These are phyloP conservation scores for Stemphylium vesicarium DNA, from an alignment of 2,329 filamentous ascomycete species.

Conservation along the genomic window DNA sequence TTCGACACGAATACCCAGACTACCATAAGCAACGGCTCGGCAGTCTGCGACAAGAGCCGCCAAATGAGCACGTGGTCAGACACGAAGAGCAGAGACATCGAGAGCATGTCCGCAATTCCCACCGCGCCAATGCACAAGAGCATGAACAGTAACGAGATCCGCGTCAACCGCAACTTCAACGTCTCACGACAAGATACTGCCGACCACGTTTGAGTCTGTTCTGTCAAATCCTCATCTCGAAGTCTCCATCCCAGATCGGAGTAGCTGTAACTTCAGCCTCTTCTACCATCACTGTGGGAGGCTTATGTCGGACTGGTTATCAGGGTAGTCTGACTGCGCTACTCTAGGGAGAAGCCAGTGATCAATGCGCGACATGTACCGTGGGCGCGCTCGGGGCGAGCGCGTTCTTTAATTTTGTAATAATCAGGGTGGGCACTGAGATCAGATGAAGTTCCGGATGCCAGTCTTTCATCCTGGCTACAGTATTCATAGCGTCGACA, in stretches of 20 bases:
- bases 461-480: neutral
- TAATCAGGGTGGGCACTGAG: neutral
- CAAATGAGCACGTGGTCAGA: constrained; percentile 26
- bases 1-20: constrained; percentile 18
- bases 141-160: constrained; percentile 23
- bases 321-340: neutral
- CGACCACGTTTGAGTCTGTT: constrained; percentile 7
- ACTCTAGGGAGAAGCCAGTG: neutral
- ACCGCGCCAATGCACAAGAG: constrained; percentile 4
- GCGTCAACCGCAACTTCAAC: constrained; percentile 31
- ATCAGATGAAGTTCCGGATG: neutral
- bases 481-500: neutral
- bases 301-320: neutral
- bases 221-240: neutral
- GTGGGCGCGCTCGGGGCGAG: neutral
- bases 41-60: constrained; percentile 24
- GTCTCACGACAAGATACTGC: constrained; percentile 22
- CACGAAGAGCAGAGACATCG: constrained; percentile 24
- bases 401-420: neutral
- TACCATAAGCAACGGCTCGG: constrained; percentile 15
- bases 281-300: neutral
- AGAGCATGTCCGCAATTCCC: constrained; percentile 14
- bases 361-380: neutral
- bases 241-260: neutral
- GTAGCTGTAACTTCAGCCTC: too few relatives aligned